phyloP scores from a whole-genome alignment of 805 yeast genomes.

The Schwanniomyces sp. region DNA sequence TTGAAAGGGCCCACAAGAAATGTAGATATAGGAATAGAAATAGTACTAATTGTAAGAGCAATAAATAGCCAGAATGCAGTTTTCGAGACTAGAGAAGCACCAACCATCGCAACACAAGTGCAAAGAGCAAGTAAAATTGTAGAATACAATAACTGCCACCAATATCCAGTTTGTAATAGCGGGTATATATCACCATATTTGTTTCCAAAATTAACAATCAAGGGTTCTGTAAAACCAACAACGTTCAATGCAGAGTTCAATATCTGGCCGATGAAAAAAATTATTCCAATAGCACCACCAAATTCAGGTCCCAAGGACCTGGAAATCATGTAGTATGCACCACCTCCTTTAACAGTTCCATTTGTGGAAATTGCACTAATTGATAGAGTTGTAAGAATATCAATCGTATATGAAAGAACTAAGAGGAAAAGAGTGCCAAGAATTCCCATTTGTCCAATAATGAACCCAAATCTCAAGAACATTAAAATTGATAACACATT shows the following conservation, averaged over 20 bases:
- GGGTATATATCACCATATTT: constrained; percentile 53
- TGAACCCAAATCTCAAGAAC: constrained; percentile 94
- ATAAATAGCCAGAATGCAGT: constrained; percentile 77
- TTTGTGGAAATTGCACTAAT: constrained; percentile 96
- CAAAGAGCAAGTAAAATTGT: constrained; percentile 68
- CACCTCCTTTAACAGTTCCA: constrained; percentile 97
- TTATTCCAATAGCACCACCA: constrained; percentile 96
- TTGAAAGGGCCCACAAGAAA: constrained; percentile 57
- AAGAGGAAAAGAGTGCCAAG: constrained; percentile 71
- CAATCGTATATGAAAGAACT: constrained; percentile 72
- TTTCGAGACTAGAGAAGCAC: constrained; percentile 76
- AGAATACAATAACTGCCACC: constrained; percentile 71
- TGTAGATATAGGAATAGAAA: constrained; percentile 80
- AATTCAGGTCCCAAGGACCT: constrained; percentile 96
- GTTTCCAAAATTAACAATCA: constrained; percentile 73
- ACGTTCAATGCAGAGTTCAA: constrained; percentile 90
- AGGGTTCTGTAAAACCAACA: constrained; percentile 92
- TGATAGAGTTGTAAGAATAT: constrained; percentile 82
- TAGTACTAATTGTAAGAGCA: constrained; percentile 64
- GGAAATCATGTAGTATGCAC: constrained; percentile 96
- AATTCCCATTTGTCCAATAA: constrained; percentile 92
- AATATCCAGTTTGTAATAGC: constrained; percentile 66
- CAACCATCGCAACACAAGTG: constrained; percentile 74
- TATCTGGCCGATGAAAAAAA: constrained; percentile 92
- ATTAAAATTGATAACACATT: constrained; percentile 92